Evolutionary conservation across 306 rosid genomes (phyloP).

Genomic region (Oxytropis ochrocephala): DNA sequence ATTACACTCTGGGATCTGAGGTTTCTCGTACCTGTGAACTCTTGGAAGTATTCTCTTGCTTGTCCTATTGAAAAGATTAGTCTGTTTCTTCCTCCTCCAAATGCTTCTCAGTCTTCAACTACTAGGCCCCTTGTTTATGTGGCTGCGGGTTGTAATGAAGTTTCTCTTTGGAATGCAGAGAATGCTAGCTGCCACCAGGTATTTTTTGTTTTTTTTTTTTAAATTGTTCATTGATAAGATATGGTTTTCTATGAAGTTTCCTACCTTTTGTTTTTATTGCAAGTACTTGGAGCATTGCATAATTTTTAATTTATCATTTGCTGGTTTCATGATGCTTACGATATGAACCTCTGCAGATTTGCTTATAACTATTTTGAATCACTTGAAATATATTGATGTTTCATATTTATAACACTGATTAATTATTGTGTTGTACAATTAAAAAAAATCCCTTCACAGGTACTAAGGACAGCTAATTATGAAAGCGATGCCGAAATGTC

Average conservation of each 20-base stretch:
- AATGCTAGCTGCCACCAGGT: conserved; percentile 98
- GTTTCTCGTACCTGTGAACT: conserved; percentile 79
- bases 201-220: conserved; percentile 26
- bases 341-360: conserved; percentile 3
- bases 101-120: conserved; percentile 58
- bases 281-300: conserved; percentile 1
- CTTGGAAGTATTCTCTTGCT: conserved; percentile 78
- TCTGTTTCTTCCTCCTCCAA: conserved; percentile 76
- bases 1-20: conserved; percentile 97
- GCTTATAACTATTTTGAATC: not conserved
- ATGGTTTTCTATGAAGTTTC: not conserved
- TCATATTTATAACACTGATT: not conserved
- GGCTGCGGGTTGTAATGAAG: conserved; percentile 93
- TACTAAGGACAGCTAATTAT: conserved; percentile 61
- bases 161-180: conserved; percentile 99
- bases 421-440: conserved; percentile 7
- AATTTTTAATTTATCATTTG: not conserved
- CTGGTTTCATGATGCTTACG: conserved; percentile 9
- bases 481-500: conserved; percentile 75
- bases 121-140: conserved; percentile 93
- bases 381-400: not conserved
- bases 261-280: conserved; percentile 1
- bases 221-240: not conserved
- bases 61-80: conserved; percentile 91
- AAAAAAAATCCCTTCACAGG: conserved; percentile 39